Conservation (phyloP, 768 basidiomycete species). For the Trametes cinnabarina region DNA sequence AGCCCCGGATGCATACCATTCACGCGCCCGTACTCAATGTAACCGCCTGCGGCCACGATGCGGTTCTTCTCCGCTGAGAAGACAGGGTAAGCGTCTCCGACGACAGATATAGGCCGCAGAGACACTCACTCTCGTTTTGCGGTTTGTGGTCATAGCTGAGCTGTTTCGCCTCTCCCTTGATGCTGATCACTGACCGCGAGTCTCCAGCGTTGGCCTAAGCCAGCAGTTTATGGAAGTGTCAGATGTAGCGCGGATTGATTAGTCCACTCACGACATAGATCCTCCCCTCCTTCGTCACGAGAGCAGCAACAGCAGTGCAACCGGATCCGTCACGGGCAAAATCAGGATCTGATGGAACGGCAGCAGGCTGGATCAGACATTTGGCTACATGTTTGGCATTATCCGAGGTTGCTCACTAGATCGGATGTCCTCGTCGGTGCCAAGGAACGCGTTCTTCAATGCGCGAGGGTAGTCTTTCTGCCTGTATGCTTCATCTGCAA, state of each 20-base stretch:
- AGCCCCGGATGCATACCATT: no score
- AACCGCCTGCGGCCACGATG: conserved; percentile 89
- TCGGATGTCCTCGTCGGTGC: conserved; percentile 91
- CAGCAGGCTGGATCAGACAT: conserved; percentile 14
- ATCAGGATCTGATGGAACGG: conserved; percentile 59
- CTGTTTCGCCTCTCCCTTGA: conserved; percentile 83
- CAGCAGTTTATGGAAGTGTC: background rate
- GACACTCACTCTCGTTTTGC: conserved; percentile 67
- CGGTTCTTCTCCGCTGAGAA: conserved; percentile 74
- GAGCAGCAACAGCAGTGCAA: conserved; percentile 89
- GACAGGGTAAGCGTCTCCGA: conserved; percentile 5
- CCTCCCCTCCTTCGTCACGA: conserved; percentile 75
- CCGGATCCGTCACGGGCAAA: conserved; percentile 92
- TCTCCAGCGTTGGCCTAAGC: conserved; percentile 96
- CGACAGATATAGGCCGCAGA: background rate
- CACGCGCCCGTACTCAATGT: conserved; percentile 93
- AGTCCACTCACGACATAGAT: conserved; percentile 68
- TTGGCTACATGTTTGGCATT: background rate
- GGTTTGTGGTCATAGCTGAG: conserved; percentile 97
- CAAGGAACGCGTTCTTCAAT: conserved; percentile 85
- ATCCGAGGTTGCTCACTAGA: conserved; percentile 51
- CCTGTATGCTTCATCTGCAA: conserved; percentile 70
- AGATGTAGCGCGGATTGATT: background rate
- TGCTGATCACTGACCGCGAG: conserved; percentile 83
- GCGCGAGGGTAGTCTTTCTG: conserved; percentile 69